Conservation (phyloP, 2,329 filamentous ascomycete genomes). For the Septoria petroselini region DNA sequence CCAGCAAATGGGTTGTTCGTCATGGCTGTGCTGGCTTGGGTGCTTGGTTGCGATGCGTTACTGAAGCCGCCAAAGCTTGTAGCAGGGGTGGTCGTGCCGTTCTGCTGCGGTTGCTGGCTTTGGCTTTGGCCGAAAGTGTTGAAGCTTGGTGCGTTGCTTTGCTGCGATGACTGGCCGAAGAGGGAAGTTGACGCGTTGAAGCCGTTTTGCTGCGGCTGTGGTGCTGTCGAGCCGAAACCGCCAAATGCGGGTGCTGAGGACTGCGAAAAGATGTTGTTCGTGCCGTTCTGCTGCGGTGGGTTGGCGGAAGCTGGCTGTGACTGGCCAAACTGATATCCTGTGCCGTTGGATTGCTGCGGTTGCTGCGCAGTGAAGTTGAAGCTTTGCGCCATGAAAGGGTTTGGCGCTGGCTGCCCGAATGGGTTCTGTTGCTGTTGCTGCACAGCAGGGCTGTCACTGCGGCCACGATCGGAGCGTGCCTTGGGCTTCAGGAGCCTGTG, state of each 20-base stretch:
- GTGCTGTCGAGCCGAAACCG: constrained; percentile 16
- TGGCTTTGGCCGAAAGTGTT: constrained; percentile 19
- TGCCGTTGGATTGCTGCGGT: constrained; percentile 14
- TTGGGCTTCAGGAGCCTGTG: constrained; percentile 10
- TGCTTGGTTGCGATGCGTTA: constrained; percentile 18
- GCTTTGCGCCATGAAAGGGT: constrained; percentile 14
- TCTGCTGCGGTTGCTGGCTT: constrained; percentile 19
- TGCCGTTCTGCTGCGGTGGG: constrained; percentile 21
- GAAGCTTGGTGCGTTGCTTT: constrained; percentile 20
- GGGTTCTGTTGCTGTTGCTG: constrained; percentile 15
- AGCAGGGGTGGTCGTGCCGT: constrained; percentile 19
- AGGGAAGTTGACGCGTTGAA: constrained; percentile 19
- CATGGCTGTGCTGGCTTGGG: constrained; percentile 13
- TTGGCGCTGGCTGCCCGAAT: constrained; percentile 12
- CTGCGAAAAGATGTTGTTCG: constrained; percentile 18
- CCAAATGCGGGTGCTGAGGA: constrained; percentile 21
- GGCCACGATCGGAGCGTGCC: constrained; percentile 16
- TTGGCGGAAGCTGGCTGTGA: constrained; percentile 15
- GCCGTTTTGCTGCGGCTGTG: constrained; percentile 23
- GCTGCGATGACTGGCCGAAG: constrained; percentile 22
- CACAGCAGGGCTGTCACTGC: constrained; percentile 22
- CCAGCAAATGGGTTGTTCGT: constrained; percentile 9
- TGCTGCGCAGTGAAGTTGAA: constrained; percentile 21
- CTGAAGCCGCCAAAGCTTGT: constrained; percentile 25
- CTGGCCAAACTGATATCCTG: constrained; percentile 20